Evolutionary conservation across 495 filamentous ascomycete genomes (phyloP).

Genomic region (Penicillium longicatenatum): DNA sequence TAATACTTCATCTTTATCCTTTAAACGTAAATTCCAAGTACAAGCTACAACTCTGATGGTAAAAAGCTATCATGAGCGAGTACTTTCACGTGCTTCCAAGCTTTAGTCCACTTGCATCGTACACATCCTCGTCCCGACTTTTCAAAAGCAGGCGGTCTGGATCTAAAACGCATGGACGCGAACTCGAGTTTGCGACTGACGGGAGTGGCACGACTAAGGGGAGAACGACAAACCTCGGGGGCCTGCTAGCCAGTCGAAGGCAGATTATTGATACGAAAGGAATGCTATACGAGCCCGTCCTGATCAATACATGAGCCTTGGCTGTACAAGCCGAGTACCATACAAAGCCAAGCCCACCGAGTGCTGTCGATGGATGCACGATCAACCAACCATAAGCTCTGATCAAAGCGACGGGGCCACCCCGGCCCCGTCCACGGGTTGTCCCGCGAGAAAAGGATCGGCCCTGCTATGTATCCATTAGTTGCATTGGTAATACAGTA

Average conservation of each 20-base stretch:
- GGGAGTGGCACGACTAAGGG: background rate
- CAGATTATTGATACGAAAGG: background rate
- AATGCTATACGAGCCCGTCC: background rate
- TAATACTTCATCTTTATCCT: background rate
- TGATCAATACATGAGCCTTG: background rate
- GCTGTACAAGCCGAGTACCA: background rate
- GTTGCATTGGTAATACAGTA: background rate
- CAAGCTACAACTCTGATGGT: too few species aligned
- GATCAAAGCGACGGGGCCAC: constrained; percentile 21
- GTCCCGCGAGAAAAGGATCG: constrained; percentile 17
- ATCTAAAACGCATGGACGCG: background rate
- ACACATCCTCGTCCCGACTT: background rate
- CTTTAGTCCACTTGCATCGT: background rate
- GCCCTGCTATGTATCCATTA: constrained; percentile 8
- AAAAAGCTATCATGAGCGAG: background rate
- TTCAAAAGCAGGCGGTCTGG: background rate
- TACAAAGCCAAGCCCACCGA: background rate
- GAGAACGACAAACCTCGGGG: background rate
- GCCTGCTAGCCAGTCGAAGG: background rate
- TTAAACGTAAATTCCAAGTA: background rate
- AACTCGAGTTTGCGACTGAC: background rate
- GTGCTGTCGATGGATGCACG: background rate
- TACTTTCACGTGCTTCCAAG: background rate
- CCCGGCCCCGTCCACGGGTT: constrained; percentile 17
- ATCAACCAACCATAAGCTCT: constrained; percentile 16